Percentiles rank a stretch among this genome's conserved stretches.
phyloP scores from a whole-genome alignment of 1,139 yeast genomes.

The Yamadazyma diddensiae region DNA sequence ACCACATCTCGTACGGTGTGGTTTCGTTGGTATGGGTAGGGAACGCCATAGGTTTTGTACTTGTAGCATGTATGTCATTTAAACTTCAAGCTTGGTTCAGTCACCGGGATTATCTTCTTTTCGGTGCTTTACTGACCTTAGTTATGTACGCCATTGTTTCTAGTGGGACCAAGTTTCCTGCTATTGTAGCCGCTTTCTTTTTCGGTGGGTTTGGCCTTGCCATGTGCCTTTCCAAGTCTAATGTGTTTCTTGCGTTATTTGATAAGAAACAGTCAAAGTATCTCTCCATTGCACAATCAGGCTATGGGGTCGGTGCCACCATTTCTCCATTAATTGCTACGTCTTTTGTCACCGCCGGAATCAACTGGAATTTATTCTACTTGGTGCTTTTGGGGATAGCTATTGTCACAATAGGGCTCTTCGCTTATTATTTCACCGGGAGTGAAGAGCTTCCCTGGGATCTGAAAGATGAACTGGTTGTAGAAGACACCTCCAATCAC shows the following conservation, averaged over 20 bases:
- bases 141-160: conserved; percentile 40
- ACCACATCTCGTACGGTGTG: conserved; percentile 33
- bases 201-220: conserved; percentile 63
- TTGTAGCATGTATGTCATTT: conserved; percentile 37
- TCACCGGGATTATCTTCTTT: conserved; percentile 29
- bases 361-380: conserved; percentile 54
- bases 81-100: conserved; percentile 42
- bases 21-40: conserved; percentile 46
- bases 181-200: conserved; percentile 51
- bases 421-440: conserved; percentile 37
- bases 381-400: conserved; percentile 44
- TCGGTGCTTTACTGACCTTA: conserved; percentile 33
- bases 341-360: conserved; percentile 44
- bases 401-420: conserved; percentile 21
- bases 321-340: conserved; percentile 59
- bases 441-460: conserved; percentile 24
- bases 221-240: conserved; percentile 50
- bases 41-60: conserved; percentile 42
- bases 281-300: conserved; percentile 55
- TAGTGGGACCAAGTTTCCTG: conserved; percentile 34
- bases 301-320: conserved; percentile 64
- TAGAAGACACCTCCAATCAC: not conserved
- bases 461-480: conserved; percentile 6
- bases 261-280: conserved; percentile 45
- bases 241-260: conserved; percentile 52